Conservation (phyloP, 345 rosid genomes). For the Mallotus nudiflorus region DNA sequence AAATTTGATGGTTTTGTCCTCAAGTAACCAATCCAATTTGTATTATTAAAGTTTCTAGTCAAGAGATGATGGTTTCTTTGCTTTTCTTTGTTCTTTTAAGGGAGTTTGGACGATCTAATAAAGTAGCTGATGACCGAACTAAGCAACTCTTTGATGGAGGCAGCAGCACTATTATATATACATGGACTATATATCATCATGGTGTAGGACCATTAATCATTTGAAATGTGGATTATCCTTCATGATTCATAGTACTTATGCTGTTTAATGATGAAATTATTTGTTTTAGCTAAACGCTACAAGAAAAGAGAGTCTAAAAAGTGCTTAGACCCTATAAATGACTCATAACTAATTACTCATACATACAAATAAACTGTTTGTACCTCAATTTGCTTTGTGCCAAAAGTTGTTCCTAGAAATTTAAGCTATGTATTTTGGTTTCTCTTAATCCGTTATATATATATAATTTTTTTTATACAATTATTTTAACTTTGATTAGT, state of each 20-base stretch:
- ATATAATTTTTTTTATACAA: too few species aligned
- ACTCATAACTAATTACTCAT: too few species aligned
- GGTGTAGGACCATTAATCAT: slow-evolving; percentile 33
- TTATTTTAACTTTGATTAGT: too few species aligned
- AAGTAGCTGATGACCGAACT: background rate
- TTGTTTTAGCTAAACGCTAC: background rate
- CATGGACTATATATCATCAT: background rate
- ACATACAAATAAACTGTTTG: too few species aligned
- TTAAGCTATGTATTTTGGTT: background rate
- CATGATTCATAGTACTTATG: background rate
- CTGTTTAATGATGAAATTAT: slow-evolving; percentile 7
- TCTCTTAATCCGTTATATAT: background rate
- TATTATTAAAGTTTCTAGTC: too few species aligned
- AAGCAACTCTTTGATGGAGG: background rate
- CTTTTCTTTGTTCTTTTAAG: background rate
- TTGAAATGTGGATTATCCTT: slow-evolving; percentile 23
- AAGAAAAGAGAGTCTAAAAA: background rate
- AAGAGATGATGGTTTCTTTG: background rate
- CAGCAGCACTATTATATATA: too few species aligned
- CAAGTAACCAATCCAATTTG: too few species aligned
- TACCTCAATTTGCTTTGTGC: too few species aligned
- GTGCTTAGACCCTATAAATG: background rate
- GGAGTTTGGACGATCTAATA: background rate
- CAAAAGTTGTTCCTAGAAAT: background rate
- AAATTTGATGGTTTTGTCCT: too few species aligned